A percentile compares a stretch with the other conserved stretches of the same genome.
Evolutionary conservation across 176 grass and related monocot genomes (phyloP).

Genomic region (Calamus simplicifolius): DNA sequence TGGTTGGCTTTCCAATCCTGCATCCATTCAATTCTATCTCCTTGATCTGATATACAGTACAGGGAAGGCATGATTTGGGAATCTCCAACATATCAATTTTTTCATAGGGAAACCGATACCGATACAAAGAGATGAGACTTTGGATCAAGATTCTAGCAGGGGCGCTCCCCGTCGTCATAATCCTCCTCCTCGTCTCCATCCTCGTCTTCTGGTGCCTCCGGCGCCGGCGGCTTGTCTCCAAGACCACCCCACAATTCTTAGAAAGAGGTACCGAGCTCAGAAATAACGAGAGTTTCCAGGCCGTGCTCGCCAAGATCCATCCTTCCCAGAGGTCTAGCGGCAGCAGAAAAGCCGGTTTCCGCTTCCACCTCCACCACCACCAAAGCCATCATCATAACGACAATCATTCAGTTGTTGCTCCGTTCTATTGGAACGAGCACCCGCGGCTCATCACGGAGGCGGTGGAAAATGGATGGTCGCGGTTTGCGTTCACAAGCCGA

Average conservation of each 20-base stretch:
- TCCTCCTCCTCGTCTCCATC: constrained; percentile 12
- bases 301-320: constrained; percentile 33
- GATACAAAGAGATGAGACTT: constrained; percentile 24
- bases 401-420: constrained; percentile 6
- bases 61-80: too few relatives aligned
- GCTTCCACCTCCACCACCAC: constrained; percentile 56
- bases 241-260: not conserved
- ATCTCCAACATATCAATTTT: too few relatives aligned
- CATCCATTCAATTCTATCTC: too few relatives aligned
- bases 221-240: constrained; percentile 13
- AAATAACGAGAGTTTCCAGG: constrained; percentile 13
- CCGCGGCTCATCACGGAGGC: constrained; percentile 62
- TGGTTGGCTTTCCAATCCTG: too few relatives aligned
- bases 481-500: constrained; percentile 51
- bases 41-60: too few relatives aligned
- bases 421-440: constrained; percentile 71
- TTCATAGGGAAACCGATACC: not conserved
- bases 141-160: constrained; percentile 33
- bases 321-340: constrained; percentile 26
- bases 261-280: not conserved
- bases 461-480: constrained; percentile 85
- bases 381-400: constrained; percentile 14
- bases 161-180: constrained; percentile 13
- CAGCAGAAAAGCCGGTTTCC: constrained; percentile 33
- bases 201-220: constrained; percentile 2